These are phyloP conservation scores for Penicillium alfredii DNA, from an alignment of 495 filamentous ascomycete genomes.

Conservation along the genomic window DNA sequence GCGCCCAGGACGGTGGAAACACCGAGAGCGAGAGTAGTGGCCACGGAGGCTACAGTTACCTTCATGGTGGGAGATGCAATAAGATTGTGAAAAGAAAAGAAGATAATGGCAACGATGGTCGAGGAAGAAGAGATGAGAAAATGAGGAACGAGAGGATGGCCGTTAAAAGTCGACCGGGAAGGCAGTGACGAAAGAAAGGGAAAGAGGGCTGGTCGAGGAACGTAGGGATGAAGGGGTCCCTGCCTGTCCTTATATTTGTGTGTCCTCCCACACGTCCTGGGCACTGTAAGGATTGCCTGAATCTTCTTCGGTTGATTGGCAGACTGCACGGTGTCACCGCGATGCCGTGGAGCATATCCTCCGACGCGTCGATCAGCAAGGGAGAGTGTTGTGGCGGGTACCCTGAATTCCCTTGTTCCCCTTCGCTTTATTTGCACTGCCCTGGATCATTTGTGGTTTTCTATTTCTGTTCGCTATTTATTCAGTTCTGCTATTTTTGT, in stretches of 20 bases:
- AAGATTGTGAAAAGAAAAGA: conserved; percentile 8
- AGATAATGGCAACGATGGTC: conserved; percentile 9
- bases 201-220: conserved; percentile 26
- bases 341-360: conserved; percentile 3
- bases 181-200: conserved; percentile 30
- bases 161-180: conserved; percentile 9
- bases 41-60: conserved; percentile 48
- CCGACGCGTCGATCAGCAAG: conserved; percentile 10
- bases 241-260: conserved; percentile 2
- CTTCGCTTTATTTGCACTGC: not conserved
- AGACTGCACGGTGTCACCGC: conserved; percentile 1
- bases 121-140: conserved; percentile 19
- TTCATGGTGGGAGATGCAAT: conserved; percentile 45
- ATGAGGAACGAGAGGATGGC: conserved; percentile 16
- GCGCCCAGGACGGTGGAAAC: conserved; percentile 42
- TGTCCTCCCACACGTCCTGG: not conserved
- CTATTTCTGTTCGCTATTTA: too few species aligned
- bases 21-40: conserved; percentile 46
- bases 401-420: not conserved
- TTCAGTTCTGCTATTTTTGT: too few species aligned
- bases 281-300: conserved; percentile 3
- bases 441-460: too few species aligned
- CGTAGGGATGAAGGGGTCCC: conserved; percentile 21
- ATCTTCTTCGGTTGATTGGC: conserved; percentile 1
- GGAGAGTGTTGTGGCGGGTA: conserved; percentile 8